A percentile compares a stretch with the other conserved stretches of the same genome.
These are phyloP conservation scores for Zelonia costaricensis DNA, from an alignment of 208 protist species.

Conservation along the genomic window DNA sequence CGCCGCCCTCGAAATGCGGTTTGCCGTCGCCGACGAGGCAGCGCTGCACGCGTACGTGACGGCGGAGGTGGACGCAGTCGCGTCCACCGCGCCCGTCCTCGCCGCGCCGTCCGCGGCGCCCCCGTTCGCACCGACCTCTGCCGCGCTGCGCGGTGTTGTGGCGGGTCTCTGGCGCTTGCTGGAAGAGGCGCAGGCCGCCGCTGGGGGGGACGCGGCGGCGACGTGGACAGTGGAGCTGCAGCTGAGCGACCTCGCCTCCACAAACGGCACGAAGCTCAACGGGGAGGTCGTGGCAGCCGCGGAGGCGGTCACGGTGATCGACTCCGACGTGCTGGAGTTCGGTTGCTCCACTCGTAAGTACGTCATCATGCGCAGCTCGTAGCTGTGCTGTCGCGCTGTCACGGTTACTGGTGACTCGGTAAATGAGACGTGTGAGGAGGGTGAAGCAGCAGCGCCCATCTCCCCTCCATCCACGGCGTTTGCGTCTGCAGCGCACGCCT, in stretches of 20 bases:
- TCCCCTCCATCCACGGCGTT: too few relatives aligned
- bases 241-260: slow-evolving; percentile 72
- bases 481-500: too few relatives aligned
- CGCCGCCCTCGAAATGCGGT: slow-evolving; percentile 68
- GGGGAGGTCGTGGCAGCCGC: slow-evolving; percentile 41
- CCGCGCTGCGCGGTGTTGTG: slow-evolving; percentile 27
- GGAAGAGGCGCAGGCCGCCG: slow-evolving; percentile 28
- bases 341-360: slow-evolving; percentile 69
- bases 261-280: slow-evolving; percentile 76
- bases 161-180: slow-evolving; percentile 24
- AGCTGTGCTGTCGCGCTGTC: too few relatives aligned
- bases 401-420: too few relatives aligned
- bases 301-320: slow-evolving; percentile 44
- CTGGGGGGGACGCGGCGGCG: slow-evolving; percentile 28
- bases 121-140: slow-evolving; percentile 3
- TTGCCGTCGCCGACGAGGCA: slow-evolving; percentile 33
- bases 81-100: not conserved
- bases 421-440: too few relatives aligned
- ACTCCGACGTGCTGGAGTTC: slow-evolving; percentile 77
- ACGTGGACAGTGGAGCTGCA: slow-evolving; percentile 71
- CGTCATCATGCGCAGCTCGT: slow-evolving; percentile 50
- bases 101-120: not conserved
- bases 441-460: too few relatives aligned
- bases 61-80: not conserved
- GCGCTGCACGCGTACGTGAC: slow-evolving; percentile 5